Base-by-base conservation (phyloP, 2,329 filamentous ascomycete genomes). In the Didymella glomerata region DNA sequence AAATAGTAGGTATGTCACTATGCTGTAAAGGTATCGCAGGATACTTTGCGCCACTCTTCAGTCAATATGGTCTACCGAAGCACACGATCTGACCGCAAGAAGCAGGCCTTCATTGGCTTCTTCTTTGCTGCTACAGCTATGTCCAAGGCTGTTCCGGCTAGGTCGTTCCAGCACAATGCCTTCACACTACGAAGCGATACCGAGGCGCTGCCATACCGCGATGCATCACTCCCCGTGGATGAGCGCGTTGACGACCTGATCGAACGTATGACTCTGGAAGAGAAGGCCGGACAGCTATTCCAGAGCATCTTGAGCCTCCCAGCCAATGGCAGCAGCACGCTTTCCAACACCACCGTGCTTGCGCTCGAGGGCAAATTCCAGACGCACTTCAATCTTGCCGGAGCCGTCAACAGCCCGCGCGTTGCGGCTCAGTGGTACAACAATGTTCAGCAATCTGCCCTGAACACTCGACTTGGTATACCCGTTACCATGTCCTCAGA, bases 211-310 rank as follows among this genome's bases (percentile, higher is more conserved):
- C 75, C 74, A 20, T 78, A 78, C 63, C 73, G 70, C 16, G 62
- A 81, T 70, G 68, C 77, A 0, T 76, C 74, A 0, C 70, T 78
- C 14, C 76, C 78, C 41, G 74, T 82, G 41, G 79, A 82, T 41
- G 79, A 80, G n/a, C 77, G 81, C 44, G 77, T 83, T 8, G 78
- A 82, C 24, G 81, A 83, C 55, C 75, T 83, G 4, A 45, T 75
- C 20, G 54, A 66, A 4, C 77, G 80, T 10, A 83, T 83, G 81
- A 82, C 77, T 0, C 47, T 83, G 0, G 77, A 80, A 38, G 81
- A 83, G 61, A 83, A 83, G 55, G 81, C 79, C 2, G 81, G 81
- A 1, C 80, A 82, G 61, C 73, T 83, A 52, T 83, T 82, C 63
- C 80, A 83, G 55, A 72, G 74, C 20, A 75, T 75, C 51, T 57